Evolutionary conservation across 805 yeast species (phyloP).

Genomic region (Tanozyma kutaoensis): DNA sequence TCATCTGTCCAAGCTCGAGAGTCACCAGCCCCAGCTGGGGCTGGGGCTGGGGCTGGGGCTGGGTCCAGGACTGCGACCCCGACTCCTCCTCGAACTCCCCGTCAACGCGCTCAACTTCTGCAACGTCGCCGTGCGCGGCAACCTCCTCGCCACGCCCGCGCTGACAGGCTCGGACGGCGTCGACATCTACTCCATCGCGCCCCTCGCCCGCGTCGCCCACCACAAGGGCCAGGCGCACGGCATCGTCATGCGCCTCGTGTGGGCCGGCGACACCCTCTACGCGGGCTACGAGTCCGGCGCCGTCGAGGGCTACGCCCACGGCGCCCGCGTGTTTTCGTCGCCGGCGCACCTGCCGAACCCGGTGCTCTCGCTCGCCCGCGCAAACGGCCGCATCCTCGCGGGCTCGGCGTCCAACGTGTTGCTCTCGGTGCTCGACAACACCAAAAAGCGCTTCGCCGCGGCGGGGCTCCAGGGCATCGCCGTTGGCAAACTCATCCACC

Average conservation of each 20-base stretch:
- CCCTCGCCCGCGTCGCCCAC: slow-evolving; percentile 5
- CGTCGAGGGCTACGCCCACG: slow-evolving; percentile 13
- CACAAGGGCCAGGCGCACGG: slow-evolving; percentile 30
- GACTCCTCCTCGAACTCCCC: slow-evolving; percentile 34
- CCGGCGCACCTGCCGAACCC: slow-evolving; percentile 41
- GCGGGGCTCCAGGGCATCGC: too few species aligned
- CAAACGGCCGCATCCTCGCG: slow-evolving; percentile 15
- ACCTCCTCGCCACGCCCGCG: slow-evolving; percentile 42
- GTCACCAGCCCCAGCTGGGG: too few species aligned
- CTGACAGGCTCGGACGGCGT: slow-evolving; percentile 49
- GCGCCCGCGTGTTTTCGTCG: slow-evolving; percentile 9
- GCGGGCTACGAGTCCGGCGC: slow-evolving; percentile 74
- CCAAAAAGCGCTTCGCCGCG: too few species aligned
- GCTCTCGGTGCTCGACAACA: too few species aligned
- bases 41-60: too few species aligned
- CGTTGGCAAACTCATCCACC: too few species aligned
- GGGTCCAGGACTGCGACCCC: too few species aligned
- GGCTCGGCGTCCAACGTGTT: slow-evolving; percentile 44
- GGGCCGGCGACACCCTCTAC: slow-evolving; percentile 19
- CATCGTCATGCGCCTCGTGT: slow-evolving; percentile 47
- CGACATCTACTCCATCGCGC: slow-evolving; percentile 40
- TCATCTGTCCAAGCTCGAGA: too few species aligned
- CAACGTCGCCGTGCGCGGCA: slow-evolving; percentile 33
- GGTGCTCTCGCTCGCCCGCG: slow-evolving; percentile 28
- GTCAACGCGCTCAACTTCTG: slow-evolving; percentile 67